Percentiles rank a stretch among this genome's conserved stretches.
Conservation (phyloP, 306 rosid species). For the Dalbergia cultrata region DNA sequence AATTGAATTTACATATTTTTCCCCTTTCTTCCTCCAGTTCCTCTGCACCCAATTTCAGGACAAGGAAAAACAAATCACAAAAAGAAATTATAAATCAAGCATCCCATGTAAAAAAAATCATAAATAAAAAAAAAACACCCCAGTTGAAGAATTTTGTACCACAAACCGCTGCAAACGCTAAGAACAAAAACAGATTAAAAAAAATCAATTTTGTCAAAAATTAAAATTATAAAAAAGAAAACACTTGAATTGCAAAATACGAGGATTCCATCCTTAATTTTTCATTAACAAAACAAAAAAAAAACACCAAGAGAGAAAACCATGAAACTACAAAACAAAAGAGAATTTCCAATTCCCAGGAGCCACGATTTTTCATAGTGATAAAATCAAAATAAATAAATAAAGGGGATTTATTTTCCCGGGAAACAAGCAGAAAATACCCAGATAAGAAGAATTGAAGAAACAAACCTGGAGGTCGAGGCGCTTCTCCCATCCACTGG, state of each 20-base stretch:
- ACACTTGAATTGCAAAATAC: background rate
- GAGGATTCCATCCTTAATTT: background rate
- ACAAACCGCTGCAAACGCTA: background rate
- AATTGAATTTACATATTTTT: background rate
- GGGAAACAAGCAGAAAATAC: constrained; percentile 43
- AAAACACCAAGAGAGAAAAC: background rate
- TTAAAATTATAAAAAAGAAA: background rate
- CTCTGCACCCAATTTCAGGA: constrained; percentile 32
- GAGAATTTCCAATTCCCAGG: constrained; percentile 1
- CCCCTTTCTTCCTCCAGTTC: background rate
- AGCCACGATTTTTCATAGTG: background rate
- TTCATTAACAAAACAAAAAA: background rate
- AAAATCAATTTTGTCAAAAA: background rate
- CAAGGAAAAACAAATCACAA: background rate
- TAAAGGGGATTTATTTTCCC: constrained; percentile 29
- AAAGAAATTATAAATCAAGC: background rate
- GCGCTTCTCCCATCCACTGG: constrained; percentile 91
- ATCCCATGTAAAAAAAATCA: background rate
- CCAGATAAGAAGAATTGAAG: constrained; percentile 2
- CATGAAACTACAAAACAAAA: background rate
- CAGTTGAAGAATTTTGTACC: background rate
- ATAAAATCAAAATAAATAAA: background rate
- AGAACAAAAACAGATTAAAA: background rate
- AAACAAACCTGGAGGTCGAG: constrained; percentile 86
- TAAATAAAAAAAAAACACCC: background rate